Evolutionary conservation across 169 alveolate species (phyloP).

Genomic region (Perkinsus chesapeaki): DNA sequence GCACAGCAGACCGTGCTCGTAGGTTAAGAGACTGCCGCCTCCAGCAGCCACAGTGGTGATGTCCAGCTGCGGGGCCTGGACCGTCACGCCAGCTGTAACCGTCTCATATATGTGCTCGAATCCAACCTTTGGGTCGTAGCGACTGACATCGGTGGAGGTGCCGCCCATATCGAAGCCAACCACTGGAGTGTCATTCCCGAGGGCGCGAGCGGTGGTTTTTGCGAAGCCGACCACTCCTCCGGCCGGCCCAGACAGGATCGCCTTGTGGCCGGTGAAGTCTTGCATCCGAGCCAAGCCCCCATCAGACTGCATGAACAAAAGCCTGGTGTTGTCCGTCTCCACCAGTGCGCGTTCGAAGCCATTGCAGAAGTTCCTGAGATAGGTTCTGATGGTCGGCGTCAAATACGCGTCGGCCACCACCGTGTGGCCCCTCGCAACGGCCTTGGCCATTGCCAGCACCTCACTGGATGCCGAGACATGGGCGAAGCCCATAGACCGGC

Average conservation of each 20-base stretch:
- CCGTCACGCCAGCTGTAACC: constrained; percentile 48
- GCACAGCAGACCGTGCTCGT: constrained; percentile 44
- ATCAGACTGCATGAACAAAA: constrained; percentile 66
- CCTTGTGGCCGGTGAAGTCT: constrained; percentile 51
- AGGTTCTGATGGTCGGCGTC: constrained; percentile 46
- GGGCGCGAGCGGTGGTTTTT: constrained; percentile 29
- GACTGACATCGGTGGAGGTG: constrained; percentile 66
- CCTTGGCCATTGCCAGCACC: constrained; percentile 47
- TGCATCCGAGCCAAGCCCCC: constrained; percentile 60
- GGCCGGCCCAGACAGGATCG: constrained; percentile 75
- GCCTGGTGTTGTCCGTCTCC: constrained; percentile 22
- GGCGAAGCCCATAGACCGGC: constrained; percentile 44
- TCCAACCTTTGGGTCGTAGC: constrained; percentile 39
- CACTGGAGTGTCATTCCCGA: constrained; percentile 27
- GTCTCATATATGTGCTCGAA: constrained; percentile 52
- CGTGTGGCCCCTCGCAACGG: constrained; percentile 62
- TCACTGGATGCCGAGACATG: constrained; percentile 50
- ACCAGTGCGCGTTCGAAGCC: constrained; percentile 43
- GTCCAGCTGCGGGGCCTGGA: constrained; percentile 60
- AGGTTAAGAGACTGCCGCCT: constrained; percentile 65
- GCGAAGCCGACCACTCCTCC: constrained; percentile 70
- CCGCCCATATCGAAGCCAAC: constrained; percentile 86
- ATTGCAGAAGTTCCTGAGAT: constrained; percentile 19
- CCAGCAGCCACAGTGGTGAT: constrained; percentile 80
- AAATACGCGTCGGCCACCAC: constrained; percentile 63